These are phyloP conservation scores for Primulina tabacum DNA, from an alignment of 257 asterid genomes.

Conservation along the genomic window DNA sequence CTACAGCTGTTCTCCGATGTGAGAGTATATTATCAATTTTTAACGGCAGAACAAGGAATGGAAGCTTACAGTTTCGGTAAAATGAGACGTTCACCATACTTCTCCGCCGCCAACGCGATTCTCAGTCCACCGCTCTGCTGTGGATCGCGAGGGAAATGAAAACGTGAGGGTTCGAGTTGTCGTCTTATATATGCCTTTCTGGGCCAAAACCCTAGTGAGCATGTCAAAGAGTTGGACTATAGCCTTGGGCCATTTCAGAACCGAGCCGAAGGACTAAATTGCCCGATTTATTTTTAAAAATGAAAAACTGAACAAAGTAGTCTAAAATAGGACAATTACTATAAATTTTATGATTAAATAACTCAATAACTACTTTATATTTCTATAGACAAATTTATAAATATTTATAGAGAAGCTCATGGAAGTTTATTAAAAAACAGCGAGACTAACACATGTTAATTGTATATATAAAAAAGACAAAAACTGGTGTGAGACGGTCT, in stretches of 20 bases:
- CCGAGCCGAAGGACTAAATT: neutral
- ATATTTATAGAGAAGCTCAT: too few relatives aligned
- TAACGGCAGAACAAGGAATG: neutral
- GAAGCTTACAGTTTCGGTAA: conserved; percentile 42
- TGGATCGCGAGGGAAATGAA: neutral
- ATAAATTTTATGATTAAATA: too few relatives aligned
- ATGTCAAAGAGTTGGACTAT: neutral
- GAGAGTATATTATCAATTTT: neutral
- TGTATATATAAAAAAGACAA: too few relatives aligned
- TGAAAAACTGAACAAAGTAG: neutral
- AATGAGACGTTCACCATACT: conserved; percentile 40
- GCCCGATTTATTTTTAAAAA: too few relatives aligned
- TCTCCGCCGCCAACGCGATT: conserved; percentile 8
- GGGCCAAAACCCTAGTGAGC: neutral
- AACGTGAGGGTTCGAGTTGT: neutral
- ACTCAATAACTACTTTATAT: too few relatives aligned
- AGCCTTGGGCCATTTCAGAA: neutral
- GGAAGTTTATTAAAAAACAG: too few relatives aligned
- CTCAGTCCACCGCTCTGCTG: conserved; percentile 15
- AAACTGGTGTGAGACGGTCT: too few relatives aligned
- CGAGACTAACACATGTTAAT: too few relatives aligned
- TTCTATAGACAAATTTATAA: too few relatives aligned
- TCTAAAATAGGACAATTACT: too few relatives aligned
- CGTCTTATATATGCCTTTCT: neutral
- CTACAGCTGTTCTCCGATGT: neutral